Evolutionary conservation across 805 yeast species (phyloP), one percentile per base, ranked within the genome.

Genomic region (Candida bentonensis): DNA sequence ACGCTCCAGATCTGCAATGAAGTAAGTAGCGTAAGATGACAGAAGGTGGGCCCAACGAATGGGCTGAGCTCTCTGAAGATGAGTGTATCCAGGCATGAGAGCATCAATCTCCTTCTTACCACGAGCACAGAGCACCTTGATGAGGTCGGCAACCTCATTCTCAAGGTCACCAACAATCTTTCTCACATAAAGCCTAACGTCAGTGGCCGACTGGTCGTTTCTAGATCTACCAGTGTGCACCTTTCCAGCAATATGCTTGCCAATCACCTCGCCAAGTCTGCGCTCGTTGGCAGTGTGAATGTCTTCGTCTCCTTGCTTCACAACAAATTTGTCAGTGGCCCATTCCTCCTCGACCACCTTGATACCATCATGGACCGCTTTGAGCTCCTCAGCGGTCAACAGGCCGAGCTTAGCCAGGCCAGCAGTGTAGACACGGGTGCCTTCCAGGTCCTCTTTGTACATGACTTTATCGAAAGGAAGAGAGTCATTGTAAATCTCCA

Each of bases 171-270:
- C 60, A 50, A 92, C 67, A 51, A 78, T 74, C 54, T 80, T 88
- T 57, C 96, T 80, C 45, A 92, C 96, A 53, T 76, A 89, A 22
- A 92, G 76, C 64, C 99, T 76, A 95, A 92, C 85, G 60, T 92
- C 98, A n/a, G 97, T 89, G 40, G 96, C 98, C 43, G 88, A 96
- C 69, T 92, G 99, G 63, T 92, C 99, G 59, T 92, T 92, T 73
- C 99, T 79, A 41, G 95, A 84, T 61, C 99, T 78, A 49, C 99
- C 99, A n/a, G 99, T 92, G 63, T 92, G 99, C 23, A 92, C 97
- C 58, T 92, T 92, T 34, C 99, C 99, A 15, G 97, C 84, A 60
- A 92, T 89, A 45, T 77, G 78, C 56, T 78, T 79, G 46, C 98
- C 99, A 56, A 92, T 92, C 44, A 92, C 68, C 66, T 92, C 99